Percentiles rank a stretch among this genome's conserved stretches.
phyloP scores from a whole-genome alignment of 768 basidiomycete genomes.

The Daedaleopsis sinensis region DNA sequence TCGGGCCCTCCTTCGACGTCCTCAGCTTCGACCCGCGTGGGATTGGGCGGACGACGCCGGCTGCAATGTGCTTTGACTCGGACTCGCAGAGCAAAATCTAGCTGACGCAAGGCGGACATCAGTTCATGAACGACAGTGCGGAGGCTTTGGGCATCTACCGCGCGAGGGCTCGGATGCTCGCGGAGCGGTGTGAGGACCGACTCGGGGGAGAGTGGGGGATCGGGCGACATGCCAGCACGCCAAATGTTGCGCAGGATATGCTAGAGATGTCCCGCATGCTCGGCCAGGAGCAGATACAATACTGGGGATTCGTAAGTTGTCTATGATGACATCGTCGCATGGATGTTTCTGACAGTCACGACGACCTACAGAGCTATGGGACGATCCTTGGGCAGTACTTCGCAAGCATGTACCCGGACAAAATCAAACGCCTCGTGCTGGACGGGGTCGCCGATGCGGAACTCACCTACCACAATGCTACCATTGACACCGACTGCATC shows the following conservation, averaged over 20 bases:
- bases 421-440: slow-evolving; percentile 34
- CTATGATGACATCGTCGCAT: background rate
- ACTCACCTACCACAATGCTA: slow-evolving; percentile 17
- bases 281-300: slow-evolving; percentile 33
- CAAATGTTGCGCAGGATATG: slow-evolving; percentile 36
- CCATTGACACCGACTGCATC: slow-evolving; percentile 26
- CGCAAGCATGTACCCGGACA: slow-evolving; percentile 36
- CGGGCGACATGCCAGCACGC: slow-evolving; percentile 29
- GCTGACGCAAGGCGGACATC: slow-evolving; percentile 13
- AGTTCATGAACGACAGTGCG: slow-evolving; percentile 7
- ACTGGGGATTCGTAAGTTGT: slow-evolving; percentile 32
- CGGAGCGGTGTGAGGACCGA: slow-evolving; percentile 10
- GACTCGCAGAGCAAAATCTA: slow-evolving; percentile 19
- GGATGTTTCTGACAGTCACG: too few relatives aligned
- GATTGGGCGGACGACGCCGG: slow-evolving; percentile 17
- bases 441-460: slow-evolving; percentile 35
- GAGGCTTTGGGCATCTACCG: slow-evolving; percentile 1
- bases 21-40: slow-evolving; percentile 26
- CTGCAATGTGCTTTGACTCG: slow-evolving; percentile 21
- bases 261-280: slow-evolving; percentile 31
- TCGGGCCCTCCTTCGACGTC: slow-evolving; percentile 20
- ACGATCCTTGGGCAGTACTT: slow-evolving; percentile 28
- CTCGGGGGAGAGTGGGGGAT: slow-evolving; percentile 24
- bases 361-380: slow-evolving; percentile 18
- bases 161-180: slow-evolving; percentile 14